Percentiles rank a stretch among this genome's conserved stretches.
Evolutionary conservation across 2,329 filamentous ascomycete genomes (phyloP).

Genomic region (Phyllosticta citribraziliensis): DNA sequence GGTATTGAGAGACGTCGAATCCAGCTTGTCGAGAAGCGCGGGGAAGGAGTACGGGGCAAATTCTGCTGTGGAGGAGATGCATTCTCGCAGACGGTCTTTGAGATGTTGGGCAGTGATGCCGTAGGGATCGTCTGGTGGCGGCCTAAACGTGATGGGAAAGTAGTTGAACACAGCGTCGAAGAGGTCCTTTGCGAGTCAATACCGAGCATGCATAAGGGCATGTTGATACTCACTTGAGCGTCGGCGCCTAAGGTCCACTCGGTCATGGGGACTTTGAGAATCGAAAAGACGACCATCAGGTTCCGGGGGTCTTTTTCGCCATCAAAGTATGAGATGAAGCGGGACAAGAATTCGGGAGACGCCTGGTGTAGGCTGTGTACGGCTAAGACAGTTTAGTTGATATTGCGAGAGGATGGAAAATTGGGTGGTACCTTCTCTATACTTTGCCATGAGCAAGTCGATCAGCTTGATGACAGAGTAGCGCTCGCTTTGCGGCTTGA

Average conservation of each 20-base stretch:
- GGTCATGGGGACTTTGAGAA: conserved; percentile 55
- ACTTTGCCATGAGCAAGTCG: conserved; percentile 52
- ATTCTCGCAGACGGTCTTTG: conserved; percentile 53
- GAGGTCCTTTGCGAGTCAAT: conserved; percentile 31
- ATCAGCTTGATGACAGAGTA: conserved; percentile 54
- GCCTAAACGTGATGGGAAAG: conserved; percentile 62
- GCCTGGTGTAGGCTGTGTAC: conserved; percentile 44
- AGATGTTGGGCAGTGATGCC: conserved; percentile 60
- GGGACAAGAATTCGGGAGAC: conserved; percentile 45
- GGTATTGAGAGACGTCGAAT: conserved; percentile 58
- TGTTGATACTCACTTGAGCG: conserved; percentile 40
- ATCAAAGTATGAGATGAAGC: conserved; percentile 54
- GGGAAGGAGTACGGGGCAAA: conserved; percentile 60
- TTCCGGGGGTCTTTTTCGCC: conserved; percentile 62
- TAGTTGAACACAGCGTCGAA: conserved; percentile 65
- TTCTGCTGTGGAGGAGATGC: conserved; percentile 50
- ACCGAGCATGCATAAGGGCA: neutral
- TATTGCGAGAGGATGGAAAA: neutral
- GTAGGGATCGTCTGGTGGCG: conserved; percentile 59
- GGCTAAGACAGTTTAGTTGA: conserved; percentile 23
- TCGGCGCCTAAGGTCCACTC: conserved; percentile 56
- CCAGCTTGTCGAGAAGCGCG: conserved; percentile 58
- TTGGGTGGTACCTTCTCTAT: conserved; percentile 41
- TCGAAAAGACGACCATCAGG: conserved; percentile 60
- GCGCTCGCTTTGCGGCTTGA: conserved; percentile 50